Evolutionary conservation across 2,329 filamentous ascomycete species (phyloP), one percentile per base, ranked within the genome.

Genomic region (Hymenoscyphus linearis): DNA sequence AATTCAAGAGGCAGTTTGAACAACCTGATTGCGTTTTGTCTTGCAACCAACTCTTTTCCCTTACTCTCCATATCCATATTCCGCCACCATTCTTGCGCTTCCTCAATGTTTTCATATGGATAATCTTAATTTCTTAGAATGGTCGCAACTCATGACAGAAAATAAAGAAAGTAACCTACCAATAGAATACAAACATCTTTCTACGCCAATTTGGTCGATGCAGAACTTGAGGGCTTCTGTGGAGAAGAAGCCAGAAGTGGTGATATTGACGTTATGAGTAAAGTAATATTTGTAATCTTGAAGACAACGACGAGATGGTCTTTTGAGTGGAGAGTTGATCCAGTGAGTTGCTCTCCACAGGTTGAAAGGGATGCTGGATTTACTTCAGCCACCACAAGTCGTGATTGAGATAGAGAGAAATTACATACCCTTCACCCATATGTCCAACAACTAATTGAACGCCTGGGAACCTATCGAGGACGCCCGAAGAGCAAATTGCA

Each of bases 361-460:
- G 67, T 79, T 78, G 69, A 79, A 78, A 0, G 77, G 77, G 37
- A 80, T 76, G 2, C 76, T 78, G 36, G 12, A 2, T 26, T 9
- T 22, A 22, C 2, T n/a, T 47, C 40, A 22, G 40, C n/a, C 7
- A 25, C 22, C 7, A 10, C 40, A 4, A 25, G 18, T 6, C 22
- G 18, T 22, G 7, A 47, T 10, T 22, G 7, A 47, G 7, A 40
- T 9, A 55, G 36, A 22, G 27, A 5, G 37, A n/a, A 22, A 9
- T 7, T 31, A 52, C 18, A 26, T 40, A 74, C 73, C 72, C 74
- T 68, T 79, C 77, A 7, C 77, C 77, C 10, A 80, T 63, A 67
- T 79, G 76, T 2, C 78, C 77, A 12, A 71, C 74, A 2, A 79
- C 73, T 27, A 79, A 68, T 65, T 79, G 75, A 25, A 78, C 70